Percentiles rank a stretch among this genome's conserved stretches.
These are phyloP conservation scores for Panaeolus papilionaceus DNA, from an alignment of 768 basidiomycete species.

Conservation along the genomic window DNA sequence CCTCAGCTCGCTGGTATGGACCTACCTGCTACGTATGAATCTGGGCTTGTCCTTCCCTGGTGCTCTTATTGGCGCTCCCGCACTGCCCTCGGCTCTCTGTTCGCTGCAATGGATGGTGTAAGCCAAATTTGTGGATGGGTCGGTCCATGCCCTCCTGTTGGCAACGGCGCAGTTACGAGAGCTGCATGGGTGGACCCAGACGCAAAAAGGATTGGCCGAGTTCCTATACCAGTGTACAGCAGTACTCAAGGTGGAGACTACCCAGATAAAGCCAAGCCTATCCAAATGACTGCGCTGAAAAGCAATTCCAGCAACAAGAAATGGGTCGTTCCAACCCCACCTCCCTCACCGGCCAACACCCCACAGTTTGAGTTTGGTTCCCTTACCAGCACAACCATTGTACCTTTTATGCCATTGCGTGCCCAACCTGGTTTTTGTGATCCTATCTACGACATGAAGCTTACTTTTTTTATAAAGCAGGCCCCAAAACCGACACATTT, in stretches of 20 bases:
- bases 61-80: slow-evolving; percentile 1
- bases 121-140: neutral
- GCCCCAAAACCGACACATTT: neutral
- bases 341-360: neutral
- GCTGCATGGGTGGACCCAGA: neutral
- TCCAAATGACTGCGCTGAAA: neutral
- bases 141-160: neutral
- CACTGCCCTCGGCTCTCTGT: neutral
- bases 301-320: neutral
- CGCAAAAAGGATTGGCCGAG: neutral
- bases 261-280: neutral
- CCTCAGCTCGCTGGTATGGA: neutral
- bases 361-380: neutral
- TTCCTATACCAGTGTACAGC: neutral
- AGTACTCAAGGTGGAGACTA: neutral
- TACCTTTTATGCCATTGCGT: neutral
- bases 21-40: neutral
- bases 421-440: neutral
- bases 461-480: neutral
- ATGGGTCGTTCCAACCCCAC: neutral
- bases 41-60: neutral
- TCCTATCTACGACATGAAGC: neutral
- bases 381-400: neutral
- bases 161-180: neutral
- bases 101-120: neutral